These are phyloP conservation scores for Turritis glabra DNA, from an alignment of 345 rosid genomes.

Conservation along the genomic window DNA sequence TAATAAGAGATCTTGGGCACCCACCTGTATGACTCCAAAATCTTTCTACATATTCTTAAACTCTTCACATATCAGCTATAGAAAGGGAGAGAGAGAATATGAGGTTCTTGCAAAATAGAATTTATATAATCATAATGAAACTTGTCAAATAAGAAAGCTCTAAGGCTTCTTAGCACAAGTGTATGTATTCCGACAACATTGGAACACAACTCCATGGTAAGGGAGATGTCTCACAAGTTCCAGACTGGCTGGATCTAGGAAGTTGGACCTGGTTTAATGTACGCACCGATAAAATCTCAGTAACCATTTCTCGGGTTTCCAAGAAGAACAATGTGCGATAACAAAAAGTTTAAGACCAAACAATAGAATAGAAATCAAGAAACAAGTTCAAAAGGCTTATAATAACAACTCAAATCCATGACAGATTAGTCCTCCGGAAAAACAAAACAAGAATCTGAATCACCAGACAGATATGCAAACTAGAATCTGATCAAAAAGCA, in stretches of 20 bases:
- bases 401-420: conserved; percentile 4
- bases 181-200: conserved; percentile 11
- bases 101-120: not conserved
- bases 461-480: conserved; percentile 17
- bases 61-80: too few species aligned
- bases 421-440: not conserved
- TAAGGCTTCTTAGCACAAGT: not conserved
- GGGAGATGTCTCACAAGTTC: conserved; percentile 1
- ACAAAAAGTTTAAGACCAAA: not conserved
- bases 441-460: conserved; percentile 20
- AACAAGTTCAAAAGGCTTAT: not conserved
- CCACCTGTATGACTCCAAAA: not conserved
- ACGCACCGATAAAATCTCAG: conserved; percentile 52
- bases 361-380: not conserved
- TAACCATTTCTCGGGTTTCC: conserved; percentile 35
- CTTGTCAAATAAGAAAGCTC: not conserved
- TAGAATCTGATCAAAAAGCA: conserved; percentile 26
- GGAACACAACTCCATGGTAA: conserved; percentile 21
- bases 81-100: not conserved
- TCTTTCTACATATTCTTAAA: not conserved
- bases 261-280: conserved; percentile 30
- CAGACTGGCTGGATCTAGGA: not conserved
- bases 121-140: not conserved
- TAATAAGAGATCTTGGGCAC: not conserved
- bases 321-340: conserved; percentile 48